Evolutionary conservation across 2,329 filamentous ascomycete species (phyloP).

Genomic region (Plectosphaerella cucumerina): DNA sequence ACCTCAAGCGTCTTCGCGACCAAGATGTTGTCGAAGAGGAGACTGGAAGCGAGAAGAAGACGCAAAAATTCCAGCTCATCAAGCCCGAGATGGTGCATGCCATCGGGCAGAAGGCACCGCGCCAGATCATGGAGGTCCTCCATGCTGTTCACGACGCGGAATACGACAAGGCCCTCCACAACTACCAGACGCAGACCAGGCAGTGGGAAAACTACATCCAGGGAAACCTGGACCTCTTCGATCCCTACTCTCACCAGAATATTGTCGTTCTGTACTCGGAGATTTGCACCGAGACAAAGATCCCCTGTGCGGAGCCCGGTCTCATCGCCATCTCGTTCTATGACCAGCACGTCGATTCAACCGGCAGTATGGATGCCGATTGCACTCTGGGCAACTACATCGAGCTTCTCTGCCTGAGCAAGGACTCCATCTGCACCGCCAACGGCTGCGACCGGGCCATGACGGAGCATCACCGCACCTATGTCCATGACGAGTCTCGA

Average conservation of each 20-base stretch:
- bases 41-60: conserved; percentile 58
- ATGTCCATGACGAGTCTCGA: conserved; percentile 93
- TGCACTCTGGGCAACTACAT: conserved; percentile 94
- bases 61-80: conserved; percentile 81
- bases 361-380: conserved; percentile 70
- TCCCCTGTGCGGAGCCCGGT: conserved; percentile 87
- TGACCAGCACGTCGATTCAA: conserved; percentile 70
- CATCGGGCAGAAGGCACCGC: conserved; percentile 72
- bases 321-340: conserved; percentile 92
- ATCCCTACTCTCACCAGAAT: conserved; percentile 93
- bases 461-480: conserved; percentile 91
- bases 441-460: conserved; percentile 86
- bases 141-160: conserved; percentile 95
- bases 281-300: conserved; percentile 89
- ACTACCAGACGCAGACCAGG: conserved; percentile 88
- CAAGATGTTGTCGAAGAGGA: conserved; percentile 60
- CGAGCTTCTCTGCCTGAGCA: conserved; percentile 77
- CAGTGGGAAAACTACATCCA: conserved; percentile 96
- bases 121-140: conserved; percentile 86
- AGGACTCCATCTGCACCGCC: conserved; percentile 72
- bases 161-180: conserved; percentile 90
- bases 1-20: conserved; percentile 78
- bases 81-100: conserved; percentile 93
- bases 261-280: conserved; percentile 93
- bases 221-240: conserved; percentile 83